Evolutionary conservation across 768 basidiomycete species (phyloP).

Genomic region (Agrocybe praecox): DNA sequence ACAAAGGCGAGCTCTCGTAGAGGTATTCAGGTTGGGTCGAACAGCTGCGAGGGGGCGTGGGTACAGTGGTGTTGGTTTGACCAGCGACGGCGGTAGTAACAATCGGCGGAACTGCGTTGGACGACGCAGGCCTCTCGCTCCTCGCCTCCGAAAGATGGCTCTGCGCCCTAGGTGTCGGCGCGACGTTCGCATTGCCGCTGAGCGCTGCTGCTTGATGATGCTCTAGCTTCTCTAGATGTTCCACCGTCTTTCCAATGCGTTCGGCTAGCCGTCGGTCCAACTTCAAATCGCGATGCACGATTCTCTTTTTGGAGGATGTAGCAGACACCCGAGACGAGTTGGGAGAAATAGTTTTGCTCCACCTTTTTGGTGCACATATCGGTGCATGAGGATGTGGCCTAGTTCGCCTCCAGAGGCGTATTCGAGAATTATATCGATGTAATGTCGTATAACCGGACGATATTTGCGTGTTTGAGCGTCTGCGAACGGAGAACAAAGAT

Average conservation of each 20-base stretch:
- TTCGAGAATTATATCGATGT: conserved; percentile 98
- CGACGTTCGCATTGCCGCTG: conserved; percentile 35
- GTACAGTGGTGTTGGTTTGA: conserved; percentile 16
- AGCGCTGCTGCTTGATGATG: conserved; percentile 34
- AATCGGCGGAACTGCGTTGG: no score
- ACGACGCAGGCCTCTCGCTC: no score
- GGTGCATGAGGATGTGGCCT: conserved; percentile 97
- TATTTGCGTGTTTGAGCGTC: conserved; percentile 96
- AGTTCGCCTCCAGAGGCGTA: conserved; percentile 98
- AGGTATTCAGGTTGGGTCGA: conserved; percentile 73
- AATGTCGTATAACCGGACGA: conserved; percentile 98
- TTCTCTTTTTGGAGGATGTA: conserved; percentile 99
- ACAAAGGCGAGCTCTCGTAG: conserved; percentile 61
- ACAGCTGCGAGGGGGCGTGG: conserved; percentile 31
- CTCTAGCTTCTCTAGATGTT: conserved; percentile 25
- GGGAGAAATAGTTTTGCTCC: conserved; percentile 94
- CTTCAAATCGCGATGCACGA: conserved; percentile 98
- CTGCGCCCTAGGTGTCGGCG: conserved; percentile 17
- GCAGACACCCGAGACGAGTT: conserved; percentile 97
- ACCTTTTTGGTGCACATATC: conserved; percentile 92
- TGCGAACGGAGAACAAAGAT: conserved; percentile 37
- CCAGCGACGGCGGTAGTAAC: no score
- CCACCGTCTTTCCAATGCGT: conserved; percentile 25
- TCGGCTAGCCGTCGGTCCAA: no score
- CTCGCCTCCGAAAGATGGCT: no score